Evolutionary conservation across 768 basidiomycete genomes (phyloP), one percentile per base, ranked within the genome.

Genomic region (Exidia glandulosa): DNA sequence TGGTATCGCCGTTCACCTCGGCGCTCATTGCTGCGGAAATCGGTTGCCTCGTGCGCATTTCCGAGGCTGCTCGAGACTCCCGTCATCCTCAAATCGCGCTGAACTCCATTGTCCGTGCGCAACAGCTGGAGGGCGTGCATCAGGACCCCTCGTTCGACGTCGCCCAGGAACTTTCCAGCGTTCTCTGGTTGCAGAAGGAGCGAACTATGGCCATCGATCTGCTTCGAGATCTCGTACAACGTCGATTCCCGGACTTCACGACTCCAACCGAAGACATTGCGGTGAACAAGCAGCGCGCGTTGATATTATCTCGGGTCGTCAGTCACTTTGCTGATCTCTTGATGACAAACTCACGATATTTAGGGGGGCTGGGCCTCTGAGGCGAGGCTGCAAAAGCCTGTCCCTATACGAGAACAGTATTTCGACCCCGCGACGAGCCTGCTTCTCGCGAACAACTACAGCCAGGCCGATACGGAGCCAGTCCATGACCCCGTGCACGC

Each of bases 321-420:
- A 58, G 83, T 69, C 19, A 32, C 37, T 16, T 29, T 19, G 48
- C 32, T 50, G n/a, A 23, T n/a, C 41, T 3, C 19, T 56, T 58
- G 36, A 56, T 33, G 12, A 23, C 30, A 12, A 16, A 2, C 7
- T 56, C 52, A 48, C 10, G 27, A 5, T 12, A 0, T 30, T 23
- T 52, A 97, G 93, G 96, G 95, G 10, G 79, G 86, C 12, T 99
- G 96, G 96, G 86, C 83, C 27, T 81, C 90, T 6, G 85, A 90
- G 66, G 93, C 96, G 2, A 88, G 88, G 60, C 70, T 95, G 30
- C 85, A 88, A 65, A 88, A 87, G 54, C 84, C 93, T 0, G 75
- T 79, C 16, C 80, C 85, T 31, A 92, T 96, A 57, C 80, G 81
- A 62, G 66, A 73, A 0, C 75, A 78, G 3, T 94, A 83, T 69